Evolutionary conservation across 1,284 basidiomycete genomes (phyloP), one percentile per base, ranked within the genome.

Genomic region (Cutaneotrichosporon sp.): DNA sequence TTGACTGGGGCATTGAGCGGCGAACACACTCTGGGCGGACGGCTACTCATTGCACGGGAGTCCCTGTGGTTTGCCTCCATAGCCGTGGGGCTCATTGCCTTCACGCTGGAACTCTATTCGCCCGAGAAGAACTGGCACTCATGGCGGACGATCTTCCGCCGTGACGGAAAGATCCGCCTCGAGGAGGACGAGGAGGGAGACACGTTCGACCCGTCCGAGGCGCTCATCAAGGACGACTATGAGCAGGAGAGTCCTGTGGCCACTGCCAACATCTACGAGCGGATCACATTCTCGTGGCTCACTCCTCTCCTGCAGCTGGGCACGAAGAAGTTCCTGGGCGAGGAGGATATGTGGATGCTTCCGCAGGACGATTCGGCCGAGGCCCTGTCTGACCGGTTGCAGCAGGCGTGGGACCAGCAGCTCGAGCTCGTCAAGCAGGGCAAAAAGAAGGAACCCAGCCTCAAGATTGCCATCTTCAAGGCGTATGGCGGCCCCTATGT

Each of bases 401-500:
- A 72, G 19, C 41, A 58, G 3, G 64, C 77, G 11, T 82, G 80
- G 80, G 44, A 73, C 22, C 47, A 57, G 8, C 68, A 75, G 57
- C 45, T 63, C n/a, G 51, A 65, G 10, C 48, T 64, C 19, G 70
- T 69, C 52, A 67, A 68, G 46, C 66, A 65, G 2, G 80, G 83
- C 14, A 78, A 88, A 63, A 72, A 80, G 54, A 85, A 81, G 59
- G 80, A 84, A 80, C 82, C 82, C 4, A 81, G 82, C 0, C 75
- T 96, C 3, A 87, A 85, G 79, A 77, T 80, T 5, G 83, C 90
- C 0, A 78, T 96, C 14, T 82, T 83, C 53, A 65, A 81, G 4
- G 82, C 90, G 0, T 97, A 88, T 63, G 93, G 93, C 0, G 77
- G 80, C 0, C 85, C 88, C 0, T 96, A 88, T 65, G 71, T 82